A percentile compares a stretch with the other conserved stretches of the same genome.
Evolutionary conservation across 2,329 filamentous ascomycete species (phyloP).

Genomic region (Fusarium nanum): DNA sequence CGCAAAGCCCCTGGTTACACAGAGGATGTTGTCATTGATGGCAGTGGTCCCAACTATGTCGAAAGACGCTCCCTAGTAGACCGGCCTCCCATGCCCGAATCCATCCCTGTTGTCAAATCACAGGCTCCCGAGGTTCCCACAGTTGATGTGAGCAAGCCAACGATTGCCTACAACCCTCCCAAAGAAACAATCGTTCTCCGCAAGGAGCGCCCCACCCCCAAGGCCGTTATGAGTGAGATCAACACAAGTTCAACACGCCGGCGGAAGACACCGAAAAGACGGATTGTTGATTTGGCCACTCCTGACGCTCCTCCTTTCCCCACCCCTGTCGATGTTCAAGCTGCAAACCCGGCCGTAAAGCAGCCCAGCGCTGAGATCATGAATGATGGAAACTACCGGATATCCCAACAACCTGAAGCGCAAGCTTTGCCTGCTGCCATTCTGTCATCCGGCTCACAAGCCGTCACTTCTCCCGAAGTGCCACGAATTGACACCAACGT

Average conservation of each 20-base stretch:
- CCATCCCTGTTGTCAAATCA: slow-evolving; percentile 81
- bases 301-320: slow-evolving; percentile 54
- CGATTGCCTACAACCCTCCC: slow-evolving; percentile 65
- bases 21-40: slow-evolving; percentile 91
- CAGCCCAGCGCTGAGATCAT: slow-evolving; percentile 38
- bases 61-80: slow-evolving; percentile 89
- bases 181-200: slow-evolving; percentile 65
- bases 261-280: slow-evolving; percentile 68
- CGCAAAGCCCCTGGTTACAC: slow-evolving; percentile 88
- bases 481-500: slow-evolving; percentile 44
- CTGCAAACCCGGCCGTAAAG: slow-evolving; percentile 30
- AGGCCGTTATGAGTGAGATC: slow-evolving; percentile 67
- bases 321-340: slow-evolving; percentile 47
- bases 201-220: slow-evolving; percentile 68
- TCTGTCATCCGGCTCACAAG: slow-evolving; percentile 49
- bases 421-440: slow-evolving; percentile 50
- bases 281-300: slow-evolving; percentile 73
- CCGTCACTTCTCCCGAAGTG: slow-evolving; percentile 39
- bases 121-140: slow-evolving; percentile 70
- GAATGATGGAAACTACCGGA: slow-evolving; percentile 56
- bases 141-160: slow-evolving; percentile 75
- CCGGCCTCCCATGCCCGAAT: slow-evolving; percentile 78
- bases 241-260: slow-evolving; percentile 70
- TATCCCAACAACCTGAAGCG: slow-evolving; percentile 57
- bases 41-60: slow-evolving; percentile 81